Conservation (phyloP, 768 basidiomycete genomes). For the Podaxis mareebaensis region DNA sequence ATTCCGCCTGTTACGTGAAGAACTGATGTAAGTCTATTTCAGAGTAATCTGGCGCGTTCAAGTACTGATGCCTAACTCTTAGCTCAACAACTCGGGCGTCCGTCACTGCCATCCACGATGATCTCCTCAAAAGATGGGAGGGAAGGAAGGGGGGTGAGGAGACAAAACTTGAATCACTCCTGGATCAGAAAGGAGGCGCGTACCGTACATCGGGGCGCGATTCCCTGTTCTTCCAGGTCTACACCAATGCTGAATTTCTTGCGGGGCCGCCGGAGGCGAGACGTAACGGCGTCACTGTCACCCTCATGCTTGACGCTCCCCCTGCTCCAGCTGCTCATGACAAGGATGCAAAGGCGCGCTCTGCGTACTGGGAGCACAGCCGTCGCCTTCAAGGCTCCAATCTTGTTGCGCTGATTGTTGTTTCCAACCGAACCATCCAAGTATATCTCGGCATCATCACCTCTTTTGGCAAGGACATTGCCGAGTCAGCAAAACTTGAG, state of each 20-base stretch:
- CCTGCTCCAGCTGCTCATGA: constrained; percentile 52
- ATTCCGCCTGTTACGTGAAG: no score
- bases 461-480: constrained; percentile 44
- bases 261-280: constrained; percentile 35
- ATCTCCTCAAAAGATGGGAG: no score
- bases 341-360: constrained; percentile 36
- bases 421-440: constrained; percentile 29
- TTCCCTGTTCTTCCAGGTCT: constrained; percentile 61
- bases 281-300: no score
- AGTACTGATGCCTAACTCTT: no score
- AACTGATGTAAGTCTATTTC: no score
- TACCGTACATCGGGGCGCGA: constrained; percentile 50
- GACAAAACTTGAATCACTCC: constrained; percentile 46
- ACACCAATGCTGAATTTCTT: constrained; percentile 52
- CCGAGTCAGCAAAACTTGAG: constrained; percentile 38
- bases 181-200: constrained; percentile 56
- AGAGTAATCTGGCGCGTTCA: no score
- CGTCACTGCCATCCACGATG: no score
- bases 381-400: constrained; percentile 56
- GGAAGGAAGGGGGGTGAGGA: constrained; percentile 26
- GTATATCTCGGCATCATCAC: constrained; percentile 58
- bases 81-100: no score
- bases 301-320: constrained; percentile 50
- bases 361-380: constrained; percentile 64
- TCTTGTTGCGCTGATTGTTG: constrained; percentile 63